A percentile compares a stretch with the other conserved stretches of the same genome.
phyloP scores from a whole-genome alignment of 23 red algal genomes.

The Gracilaria domingensis region DNA sequence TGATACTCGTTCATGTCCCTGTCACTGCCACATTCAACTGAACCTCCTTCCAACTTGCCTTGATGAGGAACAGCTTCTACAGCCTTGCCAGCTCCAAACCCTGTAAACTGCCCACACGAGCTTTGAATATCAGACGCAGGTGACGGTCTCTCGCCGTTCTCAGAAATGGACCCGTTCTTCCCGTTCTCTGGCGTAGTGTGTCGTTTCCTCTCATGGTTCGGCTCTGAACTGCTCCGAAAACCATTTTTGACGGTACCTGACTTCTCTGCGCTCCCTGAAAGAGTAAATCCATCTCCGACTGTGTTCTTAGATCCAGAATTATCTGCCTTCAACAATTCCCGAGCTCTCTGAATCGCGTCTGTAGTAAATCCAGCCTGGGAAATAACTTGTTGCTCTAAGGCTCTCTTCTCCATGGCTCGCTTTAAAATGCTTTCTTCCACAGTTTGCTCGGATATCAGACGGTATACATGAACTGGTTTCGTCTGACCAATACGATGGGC shows the following conservation, averaged over 20 bases:
- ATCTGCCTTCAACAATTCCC: background rate
- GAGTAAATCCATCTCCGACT: background rate
- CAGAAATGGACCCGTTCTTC: background rate
- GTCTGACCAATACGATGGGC: no score
- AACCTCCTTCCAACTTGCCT: background rate
- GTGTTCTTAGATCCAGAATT: background rate
- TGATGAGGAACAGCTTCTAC: background rate
- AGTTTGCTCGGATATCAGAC: conserved; percentile 84
- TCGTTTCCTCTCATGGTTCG: background rate
- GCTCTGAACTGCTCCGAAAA: background rate
- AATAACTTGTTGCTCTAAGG: conserved; percentile 82
- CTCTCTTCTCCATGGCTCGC: conserved; percentile 81
- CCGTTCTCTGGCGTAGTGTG: background rate
- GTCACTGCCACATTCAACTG: background rate
- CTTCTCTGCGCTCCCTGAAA: background rate
- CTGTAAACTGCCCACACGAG: background rate
- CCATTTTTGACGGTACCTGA: no score
- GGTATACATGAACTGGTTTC: conserved; percentile 86
- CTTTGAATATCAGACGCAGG: background rate
- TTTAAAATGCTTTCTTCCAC: conserved; percentile 94
- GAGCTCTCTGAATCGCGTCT: conserved; percentile 26
- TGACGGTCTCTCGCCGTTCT: background rate
- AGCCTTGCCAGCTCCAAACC: background rate
- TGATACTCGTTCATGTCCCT: conserved; percentile 24
- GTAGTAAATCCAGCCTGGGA: conserved; percentile 63